A percentile compares a stretch with the other conserved stretches of the same genome.
phyloP scores from a whole-genome alignment of 768 basidiomycete species.

The Filobasidium floriforme region DNA sequence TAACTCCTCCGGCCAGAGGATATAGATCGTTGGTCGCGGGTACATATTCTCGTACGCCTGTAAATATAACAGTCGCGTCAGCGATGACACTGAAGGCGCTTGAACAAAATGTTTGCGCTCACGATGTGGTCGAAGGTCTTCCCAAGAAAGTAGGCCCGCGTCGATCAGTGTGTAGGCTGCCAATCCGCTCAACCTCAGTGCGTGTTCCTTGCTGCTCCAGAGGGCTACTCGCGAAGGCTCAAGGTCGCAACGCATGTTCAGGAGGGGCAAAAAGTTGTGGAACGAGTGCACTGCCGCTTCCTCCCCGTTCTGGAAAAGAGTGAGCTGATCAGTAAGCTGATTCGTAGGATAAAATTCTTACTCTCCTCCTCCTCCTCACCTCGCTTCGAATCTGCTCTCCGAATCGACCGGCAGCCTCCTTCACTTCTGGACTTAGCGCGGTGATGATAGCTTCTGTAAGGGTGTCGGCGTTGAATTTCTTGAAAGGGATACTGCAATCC shows the following conservation, averaged over 20 bases:
- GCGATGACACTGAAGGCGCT: slow-evolving; percentile 3
- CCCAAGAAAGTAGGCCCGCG: slow-evolving; percentile 48
- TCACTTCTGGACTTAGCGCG: slow-evolving; percentile 50
- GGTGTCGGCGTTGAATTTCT: slow-evolving; percentile 50
- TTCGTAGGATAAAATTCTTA: background rate
- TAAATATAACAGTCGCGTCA: background rate
- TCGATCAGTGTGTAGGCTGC: slow-evolving; percentile 54
- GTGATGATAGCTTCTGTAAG: slow-evolving; percentile 54
- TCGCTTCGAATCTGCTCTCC: slow-evolving; percentile 53
- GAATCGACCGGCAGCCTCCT: slow-evolving; percentile 51
- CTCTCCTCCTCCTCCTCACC: slow-evolving; percentile 39
- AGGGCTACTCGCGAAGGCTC: slow-evolving; percentile 52
- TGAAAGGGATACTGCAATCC: slow-evolving; percentile 49
- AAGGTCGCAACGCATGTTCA: slow-evolving; percentile 51
- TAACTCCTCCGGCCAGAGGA: slow-evolving; percentile 11
- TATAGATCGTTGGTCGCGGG: slow-evolving; percentile 2
- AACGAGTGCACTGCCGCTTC: slow-evolving; percentile 2
- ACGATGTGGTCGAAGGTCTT: slow-evolving; percentile 53
- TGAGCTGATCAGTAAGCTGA: background rate
- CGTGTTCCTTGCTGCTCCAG: slow-evolving; percentile 54
- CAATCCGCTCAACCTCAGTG: slow-evolving; percentile 53
- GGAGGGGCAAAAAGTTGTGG: slow-evolving; percentile 6
- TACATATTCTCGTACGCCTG: slow-evolving; percentile 15
- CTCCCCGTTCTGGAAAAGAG: slow-evolving; percentile 50
- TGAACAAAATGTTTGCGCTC: slow-evolving; percentile 30